These are phyloP conservation scores for Diplodia sapinea DNA, from an alignment of 2,329 filamentous ascomycete genomes.

Conservation along the genomic window DNA sequence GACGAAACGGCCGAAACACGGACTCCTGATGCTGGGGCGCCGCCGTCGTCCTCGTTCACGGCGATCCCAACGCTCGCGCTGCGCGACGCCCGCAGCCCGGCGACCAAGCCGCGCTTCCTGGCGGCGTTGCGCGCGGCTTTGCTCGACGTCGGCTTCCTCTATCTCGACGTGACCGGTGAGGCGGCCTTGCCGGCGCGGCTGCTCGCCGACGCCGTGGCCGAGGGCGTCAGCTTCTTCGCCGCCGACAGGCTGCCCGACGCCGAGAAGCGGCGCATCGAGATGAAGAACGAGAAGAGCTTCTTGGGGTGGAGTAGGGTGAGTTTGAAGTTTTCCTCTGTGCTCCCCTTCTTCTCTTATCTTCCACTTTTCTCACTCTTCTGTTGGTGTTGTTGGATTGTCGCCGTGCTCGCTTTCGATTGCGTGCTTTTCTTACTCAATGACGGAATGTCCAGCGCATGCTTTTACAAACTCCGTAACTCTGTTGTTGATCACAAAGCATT, in stretches of 20 bases:
- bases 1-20: background rate
- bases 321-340: background rate
- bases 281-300: slow-evolving; percentile 58
- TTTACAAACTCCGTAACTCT: background rate
- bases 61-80: slow-evolving; percentile 80
- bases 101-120: slow-evolving; percentile 76
- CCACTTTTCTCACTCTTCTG: background rate
- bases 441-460: background rate
- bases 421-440: slow-evolving; percentile 11
- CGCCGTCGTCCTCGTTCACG: slow-evolving; percentile 60
- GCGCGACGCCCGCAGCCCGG: slow-evolving; percentile 65
- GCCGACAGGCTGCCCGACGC: slow-evolving; percentile 63
- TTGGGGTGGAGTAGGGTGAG: slow-evolving; percentile 55
- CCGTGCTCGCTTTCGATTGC: background rate
- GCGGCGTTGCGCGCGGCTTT: slow-evolving; percentile 73
- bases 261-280: slow-evolving; percentile 70
- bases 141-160: slow-evolving; percentile 86
- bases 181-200: slow-evolving; percentile 65
- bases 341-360: background rate
- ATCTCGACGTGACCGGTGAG: slow-evolving; percentile 76
- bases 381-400: background rate
- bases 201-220: slow-evolving; percentile 67
- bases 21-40: background rate
- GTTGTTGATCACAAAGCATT: background rate
- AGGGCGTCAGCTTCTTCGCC: slow-evolving; percentile 74